Evolutionary conservation across 148 eudicot species (phyloP), one percentile per base, ranked within the genome.

Genomic region (Beta vulgaris): DNA sequence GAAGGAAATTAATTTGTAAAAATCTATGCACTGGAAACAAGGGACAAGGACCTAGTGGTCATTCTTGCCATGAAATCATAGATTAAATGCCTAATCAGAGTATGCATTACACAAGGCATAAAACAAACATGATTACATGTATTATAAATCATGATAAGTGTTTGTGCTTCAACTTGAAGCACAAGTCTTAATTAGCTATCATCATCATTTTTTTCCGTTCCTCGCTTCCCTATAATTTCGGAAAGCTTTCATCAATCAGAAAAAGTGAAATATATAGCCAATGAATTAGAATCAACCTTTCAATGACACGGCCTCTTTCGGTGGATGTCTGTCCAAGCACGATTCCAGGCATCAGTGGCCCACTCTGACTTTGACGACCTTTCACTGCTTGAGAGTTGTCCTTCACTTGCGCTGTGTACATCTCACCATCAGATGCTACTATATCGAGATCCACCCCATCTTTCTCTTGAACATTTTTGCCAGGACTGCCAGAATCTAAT

Each of bases 281-380:
- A 21, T 73, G 51, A 19, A 75, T 49, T 32, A 40, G 62, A 74
- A 71, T 3, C 66, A 69, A 91, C 98, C 97, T 95, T 86, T 92
- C 97, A 49, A 78, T 79, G 63, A 53, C 72, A 64, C 81, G 86
- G 55, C 80, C 82, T 75, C 86, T 90, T 78, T 92, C 97, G n/a
- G 88, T 84, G 29, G 73, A 80, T 57, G 93, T 77, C 78, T 86
- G 87, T 73, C 86, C 89, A 72, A 86, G 81, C 77, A 88, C 97
- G 48, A 48, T 63, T 67, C 88, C 98, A 71, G 97, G 87, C 82
- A 82, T 78, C 51, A 95, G 92, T 53, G 97, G 97, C 61, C 97
- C 98, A 80, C 96, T 91, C 79, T 86, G 93, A 73, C 87, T 86
- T 84, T 87, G 93, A 35, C 90, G 88, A 60, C 77, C 81, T 84